Evolutionary conservation across 2,329 filamentous ascomycete genomes (phyloP), one percentile per base, ranked within the genome.

Genomic region (Colletotrichum sp.): DNA sequence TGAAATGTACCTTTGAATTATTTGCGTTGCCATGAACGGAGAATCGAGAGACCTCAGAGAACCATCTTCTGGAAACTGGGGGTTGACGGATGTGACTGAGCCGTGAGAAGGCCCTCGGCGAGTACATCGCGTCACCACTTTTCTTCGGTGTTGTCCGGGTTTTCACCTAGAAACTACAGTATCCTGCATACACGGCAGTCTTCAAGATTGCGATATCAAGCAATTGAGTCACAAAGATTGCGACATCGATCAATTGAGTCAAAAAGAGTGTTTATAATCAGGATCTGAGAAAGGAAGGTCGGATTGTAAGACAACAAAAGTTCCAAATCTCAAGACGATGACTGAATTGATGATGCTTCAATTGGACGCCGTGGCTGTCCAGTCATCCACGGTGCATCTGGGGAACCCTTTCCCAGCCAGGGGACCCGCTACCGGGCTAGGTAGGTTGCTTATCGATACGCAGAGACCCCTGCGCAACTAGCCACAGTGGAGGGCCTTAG

Each of bases 1-100:
- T 22, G 44, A 13, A 52, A 52, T 5, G 22, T 49, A 68, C 57
- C 65, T 64, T 67, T 19, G 19, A 64, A 55, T 69, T 69, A 19
- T 67, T 55, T 4, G 62, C 69, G 6, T 61, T 62, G 32, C 77
- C 70, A 30, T 71, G 44, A 27, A 73, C 49, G 15, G 76, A 71
- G 66, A 78, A 76, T 8, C 66, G 30, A 30, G 66, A 22, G 15
- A 57, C 15, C 16, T 32, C 70, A 7, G 66, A 66, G 5, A 29
- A 6, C 63, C 72, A 71, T 62, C 72, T 62, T 30, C 15, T 69
- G 25, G 57, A 63, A 55, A 32, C 7, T n/a, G 68, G 36, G 16
- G 34, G 13, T 25, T 39, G 57, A 61, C 30, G 19, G 27, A 22
- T 61, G 27, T 65, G 34, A 34, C n/a, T 49, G 32, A 69, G 61